Base-by-base conservation (phyloP, 495 filamentous ascomycete species). In the Rhizodiscina lignyota region DNA sequence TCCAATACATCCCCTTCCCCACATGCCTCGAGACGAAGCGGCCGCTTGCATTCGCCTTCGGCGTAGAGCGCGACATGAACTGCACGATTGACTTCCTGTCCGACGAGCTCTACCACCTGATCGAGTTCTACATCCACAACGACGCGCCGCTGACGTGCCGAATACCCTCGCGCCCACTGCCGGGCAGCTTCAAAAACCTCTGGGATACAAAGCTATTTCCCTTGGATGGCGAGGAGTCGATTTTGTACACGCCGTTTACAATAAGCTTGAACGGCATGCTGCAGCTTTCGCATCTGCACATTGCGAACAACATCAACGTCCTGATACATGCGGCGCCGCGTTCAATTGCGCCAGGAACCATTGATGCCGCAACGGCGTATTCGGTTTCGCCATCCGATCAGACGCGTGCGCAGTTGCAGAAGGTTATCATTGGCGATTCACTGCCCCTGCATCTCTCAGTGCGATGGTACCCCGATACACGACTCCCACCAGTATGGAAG, bases 81-180 rank as follows among this genome's bases (percentile, higher is more conserved):
- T 97, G 89, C 64, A 97, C 89, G 32, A 79, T 96, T 54, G 60
- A 74, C 49, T 67, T 79, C 49, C 69, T 94, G 49, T 62, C 73
- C 49, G 89, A 97, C 58, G 70, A 77, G 15, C 76, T 93, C 65
- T 97, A 89, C 69, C 89, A 97, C 60, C 77, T 96, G 29, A 73
- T 94, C 55, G 89, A 97, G 60, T 94, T 94, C 69, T 96, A 94
- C 70, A 77, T 96, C 48, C 89, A 96, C 65, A 83, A 78, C 61
- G 89, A 97, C 55, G 83, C 81, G 8, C 89, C 89, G 20, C 68
- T 97, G 30, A 77, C 83, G 32, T 97, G 89, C 59, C 86, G 89
- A 39, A 70, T 96, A 2, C 86, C 87, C 27, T 74, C 83, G 6
- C 73, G 71, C 4, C 86, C 86, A 0, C 59, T 76, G 3, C 47